Percentiles rank a stretch among this genome's conserved stretches.
These are phyloP conservation scores for Bonia amplexicaulis DNA, from an alignment of 176 grass and related monocot species.

Conservation along the genomic window DNA sequence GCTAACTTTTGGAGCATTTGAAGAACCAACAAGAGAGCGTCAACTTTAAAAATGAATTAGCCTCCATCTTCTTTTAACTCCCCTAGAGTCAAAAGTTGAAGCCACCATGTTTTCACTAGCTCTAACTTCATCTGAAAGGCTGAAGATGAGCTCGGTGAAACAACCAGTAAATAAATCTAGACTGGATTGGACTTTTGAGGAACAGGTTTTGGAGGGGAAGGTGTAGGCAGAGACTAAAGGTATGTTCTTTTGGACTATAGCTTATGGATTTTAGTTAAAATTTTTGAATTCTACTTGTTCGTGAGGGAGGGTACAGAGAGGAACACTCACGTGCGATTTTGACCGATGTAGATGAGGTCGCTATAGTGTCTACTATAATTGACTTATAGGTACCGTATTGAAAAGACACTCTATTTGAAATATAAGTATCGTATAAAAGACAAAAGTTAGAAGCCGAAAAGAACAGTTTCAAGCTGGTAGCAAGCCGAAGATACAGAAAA, in stretches of 20 bases:
- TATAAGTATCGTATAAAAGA: fast-evolving
- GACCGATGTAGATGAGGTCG: no score
- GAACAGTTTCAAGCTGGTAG: not conserved
- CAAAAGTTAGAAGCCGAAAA: no score
- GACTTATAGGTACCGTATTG: fast-evolving
- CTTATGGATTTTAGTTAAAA: no score
- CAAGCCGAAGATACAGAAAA: not conserved
- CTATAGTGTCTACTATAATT: no score
- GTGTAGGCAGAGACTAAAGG: not conserved
- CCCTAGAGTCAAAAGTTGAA: not conserved
- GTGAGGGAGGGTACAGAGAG: no score
- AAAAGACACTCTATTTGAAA: no score
- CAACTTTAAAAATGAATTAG: no score
- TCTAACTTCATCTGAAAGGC: not conserved
- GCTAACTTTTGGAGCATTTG: not conserved
- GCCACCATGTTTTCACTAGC: not conserved
- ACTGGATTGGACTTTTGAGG: not conserved
- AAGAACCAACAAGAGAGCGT: not conserved
- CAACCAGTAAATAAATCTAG: not conserved
- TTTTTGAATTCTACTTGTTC: no score
- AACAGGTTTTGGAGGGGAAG: not conserved
- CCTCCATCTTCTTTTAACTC: not conserved
- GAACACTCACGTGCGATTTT: no score
- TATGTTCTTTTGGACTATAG: no score
- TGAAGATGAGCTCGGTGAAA: not conserved